Base-by-base conservation (phyloP, 148 eudicot species). In the Polygonum aviculare region DNA sequence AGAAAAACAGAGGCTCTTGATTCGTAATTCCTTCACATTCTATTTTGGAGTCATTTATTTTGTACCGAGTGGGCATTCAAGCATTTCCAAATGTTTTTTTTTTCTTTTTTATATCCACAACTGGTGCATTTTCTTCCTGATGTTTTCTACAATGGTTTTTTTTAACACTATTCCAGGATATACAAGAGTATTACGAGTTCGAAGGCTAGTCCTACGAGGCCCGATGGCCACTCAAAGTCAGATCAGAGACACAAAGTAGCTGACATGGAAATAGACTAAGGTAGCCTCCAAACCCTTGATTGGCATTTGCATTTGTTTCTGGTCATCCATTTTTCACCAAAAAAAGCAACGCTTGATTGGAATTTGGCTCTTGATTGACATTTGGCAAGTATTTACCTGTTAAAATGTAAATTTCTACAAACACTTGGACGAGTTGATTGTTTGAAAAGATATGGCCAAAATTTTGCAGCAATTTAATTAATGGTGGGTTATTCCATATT, bases 181-280 rank as follows among this genome's bases (percentile, higher is more conserved):
- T 90, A 79, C 82, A 87, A 79, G 72, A 85, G 79, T 41, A 80
- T 80, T 69, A 36, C 59, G 72, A 83, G 81, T 71, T 55, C 85
- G 73, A 89, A 84, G 83, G 81, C 81, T 40, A 78, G 84, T 67
- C 55, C 85, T 76, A 74, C 44, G 21, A 81, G 74, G 73, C 48
- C 82, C 2, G 89, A 87, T 19, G 83, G 83, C 45, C 52, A 62
- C 18, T 18, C 38, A 75, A 81, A 83, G 54, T 75, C 85, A 5
- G 85, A 85, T 48, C 79, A 78, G 12, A 78, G 82, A 70, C 74
- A 79, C 80, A 75, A 79, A 77, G 65, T 69, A 79, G 90, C 84
- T 52, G 86, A 89, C 62, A 86, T 83, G 93, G 72, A 80, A 54
- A 86, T 78, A 63, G 96, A 89, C 74, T 69, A 71, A 78, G 55